phyloP scores from a whole-genome alignment of 768 basidiomycete species.

The Amanita rubescens region DNA sequence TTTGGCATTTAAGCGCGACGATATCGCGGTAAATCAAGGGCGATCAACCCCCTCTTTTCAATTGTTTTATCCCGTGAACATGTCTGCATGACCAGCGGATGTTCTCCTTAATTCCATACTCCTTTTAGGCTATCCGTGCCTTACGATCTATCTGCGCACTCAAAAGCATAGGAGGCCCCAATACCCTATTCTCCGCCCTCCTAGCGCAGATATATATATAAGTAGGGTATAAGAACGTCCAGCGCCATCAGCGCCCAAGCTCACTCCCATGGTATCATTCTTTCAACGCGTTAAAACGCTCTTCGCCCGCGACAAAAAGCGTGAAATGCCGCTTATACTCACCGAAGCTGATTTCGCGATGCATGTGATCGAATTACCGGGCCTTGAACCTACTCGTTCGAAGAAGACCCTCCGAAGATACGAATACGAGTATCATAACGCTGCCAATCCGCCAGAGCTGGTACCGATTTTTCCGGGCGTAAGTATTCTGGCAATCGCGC shows the following conservation, averaged over 20 bases:
- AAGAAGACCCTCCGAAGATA: background rate
- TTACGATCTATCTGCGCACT: background rate
- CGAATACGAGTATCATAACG: background rate
- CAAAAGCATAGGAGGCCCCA: no score
- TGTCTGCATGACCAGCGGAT: no score
- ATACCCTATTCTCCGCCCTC: no score
- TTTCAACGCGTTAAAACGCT: background rate
- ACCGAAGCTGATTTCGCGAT: background rate
- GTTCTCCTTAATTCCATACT: no score
- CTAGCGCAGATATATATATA: no score
- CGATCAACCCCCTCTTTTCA: no score
- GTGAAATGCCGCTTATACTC: background rate
- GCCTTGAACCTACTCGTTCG: background rate
- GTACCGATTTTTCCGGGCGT: background rate
- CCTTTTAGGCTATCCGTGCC: no score
- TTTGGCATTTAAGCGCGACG: no score
- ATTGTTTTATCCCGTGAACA: no score
- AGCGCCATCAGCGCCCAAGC: no score
- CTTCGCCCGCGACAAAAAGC: background rate
- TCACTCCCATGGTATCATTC: background rate
- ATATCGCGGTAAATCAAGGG: no score
- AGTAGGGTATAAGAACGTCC: no score
- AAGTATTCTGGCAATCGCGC: background rate
- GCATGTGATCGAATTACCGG: background rate
- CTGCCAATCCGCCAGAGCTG: background rate